A percentile compares a stretch with the other conserved stretches of the same genome.
Conservation (phyloP, 139 green algal species). For the Chloropicon primus region DNA sequence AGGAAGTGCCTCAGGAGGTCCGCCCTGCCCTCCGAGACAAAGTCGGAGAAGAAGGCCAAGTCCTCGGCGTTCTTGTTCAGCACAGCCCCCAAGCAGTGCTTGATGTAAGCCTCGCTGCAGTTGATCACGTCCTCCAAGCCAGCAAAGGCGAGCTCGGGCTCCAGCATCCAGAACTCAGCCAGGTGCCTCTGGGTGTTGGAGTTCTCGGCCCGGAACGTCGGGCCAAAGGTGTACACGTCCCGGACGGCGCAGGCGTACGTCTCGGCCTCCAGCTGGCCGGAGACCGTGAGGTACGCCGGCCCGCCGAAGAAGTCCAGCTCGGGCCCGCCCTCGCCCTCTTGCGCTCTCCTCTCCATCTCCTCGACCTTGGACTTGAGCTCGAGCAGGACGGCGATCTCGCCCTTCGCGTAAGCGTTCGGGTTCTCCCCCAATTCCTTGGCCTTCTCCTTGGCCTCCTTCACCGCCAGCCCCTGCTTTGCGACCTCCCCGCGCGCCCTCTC, state of each 20-base stretch:
- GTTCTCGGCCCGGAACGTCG: constrained; percentile 39
- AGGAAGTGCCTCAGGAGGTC: constrained; percentile 15
- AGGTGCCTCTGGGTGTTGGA: constrained; percentile 50
- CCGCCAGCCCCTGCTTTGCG: background rate
- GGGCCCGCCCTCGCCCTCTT: background rate
- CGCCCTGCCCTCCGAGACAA: constrained; percentile 32
- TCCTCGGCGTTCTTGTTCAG: constrained; percentile 55
- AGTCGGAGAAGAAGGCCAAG: constrained; percentile 48
- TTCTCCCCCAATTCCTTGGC: background rate
- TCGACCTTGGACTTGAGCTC: background rate
- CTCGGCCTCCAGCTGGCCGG: constrained; percentile 26
- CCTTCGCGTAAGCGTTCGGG: background rate
- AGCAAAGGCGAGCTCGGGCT: constrained; percentile 68
- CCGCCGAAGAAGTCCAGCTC: background rate
- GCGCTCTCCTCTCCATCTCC: background rate
- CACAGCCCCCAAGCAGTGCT: constrained; percentile 39
- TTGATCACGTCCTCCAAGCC: constrained; percentile 38
- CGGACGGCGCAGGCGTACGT: constrained; percentile 35
- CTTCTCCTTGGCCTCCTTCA: background rate
- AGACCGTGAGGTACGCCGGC: constrained; percentile 3
- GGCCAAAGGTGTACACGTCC: constrained; percentile 62
- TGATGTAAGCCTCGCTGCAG: constrained; percentile 61
- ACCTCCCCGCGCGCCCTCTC: background rate
- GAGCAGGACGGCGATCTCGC: background rate
- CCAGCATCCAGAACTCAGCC: constrained; percentile 82